These are phyloP conservation scores for Macrotyloma uniflorum DNA, from an alignment of 306 rosid species.

Conservation along the genomic window DNA sequence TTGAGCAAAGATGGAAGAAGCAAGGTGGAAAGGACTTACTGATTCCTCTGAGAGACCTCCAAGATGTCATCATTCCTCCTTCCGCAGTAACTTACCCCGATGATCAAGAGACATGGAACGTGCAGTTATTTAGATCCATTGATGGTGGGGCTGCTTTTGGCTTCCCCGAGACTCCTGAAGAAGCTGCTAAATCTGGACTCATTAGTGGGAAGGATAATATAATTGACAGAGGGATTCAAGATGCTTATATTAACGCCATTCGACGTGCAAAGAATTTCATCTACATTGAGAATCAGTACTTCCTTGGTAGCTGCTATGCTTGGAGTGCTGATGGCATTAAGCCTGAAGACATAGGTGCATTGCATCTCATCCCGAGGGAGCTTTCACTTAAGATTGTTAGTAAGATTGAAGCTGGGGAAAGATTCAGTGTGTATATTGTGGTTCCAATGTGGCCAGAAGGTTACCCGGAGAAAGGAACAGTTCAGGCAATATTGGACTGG, in stretches of 20 bases:
- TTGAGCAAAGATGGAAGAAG: constrained; percentile 76
- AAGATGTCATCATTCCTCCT: constrained; percentile 54
- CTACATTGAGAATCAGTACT: constrained; percentile 70
- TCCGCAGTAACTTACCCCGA: constrained; percentile 59
- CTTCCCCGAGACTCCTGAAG: constrained; percentile 70
- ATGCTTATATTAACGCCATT: constrained; percentile 69
- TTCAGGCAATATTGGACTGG: constrained; percentile 81
- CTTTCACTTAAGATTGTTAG: constrained; percentile 65
- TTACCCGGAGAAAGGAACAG: constrained; percentile 57
- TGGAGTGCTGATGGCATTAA: constrained; percentile 63
- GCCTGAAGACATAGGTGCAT: constrained; percentile 70
- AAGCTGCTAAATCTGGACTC: constrained; percentile 63
- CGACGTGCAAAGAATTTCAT: constrained; percentile 65
- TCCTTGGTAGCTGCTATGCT: constrained; percentile 63
- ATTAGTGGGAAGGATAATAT: constrained; percentile 70
- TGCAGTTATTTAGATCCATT: constrained; percentile 67
- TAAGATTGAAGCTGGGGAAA: constrained; percentile 74
- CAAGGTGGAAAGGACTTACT: constrained; percentile 70
- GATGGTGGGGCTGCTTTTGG: constrained; percentile 81
- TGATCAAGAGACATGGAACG: constrained; percentile 70
- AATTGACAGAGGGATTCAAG: constrained; percentile 67
- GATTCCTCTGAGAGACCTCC: constrained; percentile 50
- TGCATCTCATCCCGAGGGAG: constrained; percentile 68
- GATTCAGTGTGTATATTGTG: constrained; percentile 64
- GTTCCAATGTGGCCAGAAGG: constrained; percentile 81